Base-by-base conservation (phyloP, 2,329 filamentous ascomycete species). In the Neofusicoccum cordaticola region DNA sequence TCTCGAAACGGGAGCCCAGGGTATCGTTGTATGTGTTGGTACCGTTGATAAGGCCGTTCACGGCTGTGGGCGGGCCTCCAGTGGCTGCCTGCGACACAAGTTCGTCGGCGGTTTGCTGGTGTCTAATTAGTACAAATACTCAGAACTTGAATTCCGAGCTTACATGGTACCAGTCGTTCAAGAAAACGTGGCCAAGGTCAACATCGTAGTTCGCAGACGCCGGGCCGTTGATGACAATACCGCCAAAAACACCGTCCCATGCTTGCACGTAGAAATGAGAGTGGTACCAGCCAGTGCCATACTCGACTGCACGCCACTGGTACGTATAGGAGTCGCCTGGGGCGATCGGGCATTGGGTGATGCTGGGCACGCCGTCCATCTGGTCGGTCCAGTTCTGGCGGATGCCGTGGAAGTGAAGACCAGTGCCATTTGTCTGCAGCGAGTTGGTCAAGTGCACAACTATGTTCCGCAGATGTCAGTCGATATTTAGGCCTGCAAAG, bases 371-470 rank as follows among this genome's bases (percentile, higher is more conserved):
- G 50, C 87, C 87, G 68, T 89, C 87, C 66, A 83, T 78, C 50
- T 81, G 76, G 68, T 82, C 84, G 56, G 80, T 84, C 70, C 81
- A 77, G 66, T 82, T 78, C 71, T 89, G 85, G 8, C 84, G 82
- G 39, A 90, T 66, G 0, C 84, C 88, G 69, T 90, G 87, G 75
- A 82, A 89, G 71, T 90, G 87, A 17, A 89, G 83, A 7, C 80
- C 80, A 7, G 86, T 88, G 44, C 86, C 86, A 67, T 89, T 89
- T 22, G 22, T 72, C 6, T 75, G 75, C 74, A 81, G 61, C 58
- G 78, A 69, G 71, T 88, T 90, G 39, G 77, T 83, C 5, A 89
- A 81, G 3, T 72, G 52, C 4, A 60, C 69, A 11, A 22, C 22
- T 22, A 22, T 22, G 22, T 22, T 22, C 22, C 22, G 22, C 22